Conservation (phyloP, 106 monocot genomes). For the Acanthochlamys bracteata region DNA sequence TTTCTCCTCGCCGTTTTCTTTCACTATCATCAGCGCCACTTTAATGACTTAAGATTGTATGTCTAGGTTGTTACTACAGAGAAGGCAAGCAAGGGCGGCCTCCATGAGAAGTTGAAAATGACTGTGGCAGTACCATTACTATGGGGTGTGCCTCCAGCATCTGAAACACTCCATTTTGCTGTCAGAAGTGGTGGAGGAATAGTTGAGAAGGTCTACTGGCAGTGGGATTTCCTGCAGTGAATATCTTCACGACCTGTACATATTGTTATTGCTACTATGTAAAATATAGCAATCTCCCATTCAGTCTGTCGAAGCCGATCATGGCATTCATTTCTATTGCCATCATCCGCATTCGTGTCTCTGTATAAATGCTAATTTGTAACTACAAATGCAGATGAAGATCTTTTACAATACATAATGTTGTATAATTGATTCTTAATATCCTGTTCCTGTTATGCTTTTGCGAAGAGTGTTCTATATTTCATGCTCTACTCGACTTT, state of each 20-base stretch:
- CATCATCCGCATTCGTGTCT: neutral
- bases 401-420: too few species aligned
- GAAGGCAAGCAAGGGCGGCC: conserved; percentile 74
- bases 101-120: conserved; percentile 90
- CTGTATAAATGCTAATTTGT: conserved; percentile 1
- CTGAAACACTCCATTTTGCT: conserved; percentile 79
- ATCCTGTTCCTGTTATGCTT: too few species aligned
- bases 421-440: too few species aligned
- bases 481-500: too few species aligned
- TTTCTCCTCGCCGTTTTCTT: too few species aligned
- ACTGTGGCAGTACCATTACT: conserved; percentile 81
- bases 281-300: too few species aligned
- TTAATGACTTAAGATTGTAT: neutral
- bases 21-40: too few species aligned
- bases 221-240: conserved; percentile 83
- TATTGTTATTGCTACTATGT: conserved; percentile 6
- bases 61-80: conserved; percentile 76
- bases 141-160: conserved; percentile 97
- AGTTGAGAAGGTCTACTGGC: conserved; percentile 93
- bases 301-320: neutral
- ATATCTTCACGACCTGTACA: neutral
- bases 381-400: neutral
- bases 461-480: too few species aligned
- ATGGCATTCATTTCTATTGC: neutral
- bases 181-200: conserved; percentile 92